Conservation (phyloP, 768 basidiomycete species). For the Infundibulicybe gibba region DNA sequence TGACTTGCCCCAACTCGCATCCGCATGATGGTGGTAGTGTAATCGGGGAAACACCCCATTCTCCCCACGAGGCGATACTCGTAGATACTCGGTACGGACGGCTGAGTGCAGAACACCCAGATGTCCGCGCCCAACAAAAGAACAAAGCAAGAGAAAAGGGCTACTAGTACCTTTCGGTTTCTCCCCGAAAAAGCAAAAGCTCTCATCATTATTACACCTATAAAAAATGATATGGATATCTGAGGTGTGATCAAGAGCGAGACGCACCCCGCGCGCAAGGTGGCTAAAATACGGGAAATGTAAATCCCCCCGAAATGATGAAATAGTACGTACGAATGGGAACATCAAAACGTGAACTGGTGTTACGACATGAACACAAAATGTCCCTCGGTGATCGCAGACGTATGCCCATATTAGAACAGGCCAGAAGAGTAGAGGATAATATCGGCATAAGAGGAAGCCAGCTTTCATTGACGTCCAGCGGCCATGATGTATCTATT, state of each 20-base stretch:
- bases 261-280: constrained; percentile 32
- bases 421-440: constrained; percentile 32
- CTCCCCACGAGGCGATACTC: constrained; percentile 18
- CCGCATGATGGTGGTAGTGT: constrained; percentile 24
- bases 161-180: constrained; percentile 19
- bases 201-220: constrained; percentile 41
- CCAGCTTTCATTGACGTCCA: constrained; percentile 36
- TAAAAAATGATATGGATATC: neutral
- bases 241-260: neutral
- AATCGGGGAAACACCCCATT: constrained; percentile 37
- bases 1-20: constrained; percentile 28
- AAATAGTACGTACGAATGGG: constrained; percentile 22
- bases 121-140: constrained; percentile 27
- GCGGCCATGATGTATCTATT: constrained; percentile 27
- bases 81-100: constrained; percentile 15
- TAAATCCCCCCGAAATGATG: neutral
- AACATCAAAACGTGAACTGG: constrained; percentile 27
- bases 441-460: constrained; percentile 42
- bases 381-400: constrained; percentile 23
- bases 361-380: constrained; percentile 23
- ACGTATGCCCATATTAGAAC: constrained; percentile 34
- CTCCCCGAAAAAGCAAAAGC: constrained; percentile 40
- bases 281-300: constrained; percentile 24
- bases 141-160: constrained; percentile 26
- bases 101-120: constrained; percentile 31